These are phyloP conservation scores for Solanum rostratum DNA, from an alignment of 257 asterid genomes.

Conservation along the genomic window DNA sequence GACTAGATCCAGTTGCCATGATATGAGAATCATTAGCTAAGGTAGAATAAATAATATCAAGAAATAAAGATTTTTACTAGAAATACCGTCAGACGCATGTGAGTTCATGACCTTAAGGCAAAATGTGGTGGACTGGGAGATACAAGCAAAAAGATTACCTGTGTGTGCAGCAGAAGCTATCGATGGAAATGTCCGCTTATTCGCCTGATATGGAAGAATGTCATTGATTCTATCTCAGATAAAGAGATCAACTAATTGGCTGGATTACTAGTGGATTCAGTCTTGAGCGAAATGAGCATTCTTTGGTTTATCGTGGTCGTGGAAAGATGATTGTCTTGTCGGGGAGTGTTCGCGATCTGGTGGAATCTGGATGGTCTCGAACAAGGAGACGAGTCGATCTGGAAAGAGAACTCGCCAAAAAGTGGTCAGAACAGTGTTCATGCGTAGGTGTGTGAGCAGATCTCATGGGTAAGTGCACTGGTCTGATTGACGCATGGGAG, in stretches of 20 bases:
- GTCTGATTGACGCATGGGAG: neutral
- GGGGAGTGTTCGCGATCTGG: neutral
- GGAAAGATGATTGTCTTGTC: neutral
- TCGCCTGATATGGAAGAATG: neutral
- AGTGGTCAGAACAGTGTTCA: neutral
- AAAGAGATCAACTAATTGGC: neutral
- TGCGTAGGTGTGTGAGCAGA: neutral
- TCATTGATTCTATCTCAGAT: neutral
- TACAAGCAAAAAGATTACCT: neutral
- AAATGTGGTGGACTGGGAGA: neutral
- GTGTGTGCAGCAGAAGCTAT: neutral
- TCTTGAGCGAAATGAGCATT: neutral
- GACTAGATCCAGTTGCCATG: neutral
- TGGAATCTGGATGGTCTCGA: neutral
- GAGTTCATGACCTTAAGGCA: neutral
- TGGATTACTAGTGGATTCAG: neutral
- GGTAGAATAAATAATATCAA: neutral
- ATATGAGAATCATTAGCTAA: neutral
- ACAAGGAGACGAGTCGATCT: neutral
- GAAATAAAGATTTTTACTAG: neutral
- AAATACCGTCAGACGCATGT: neutral
- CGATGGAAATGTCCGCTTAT: neutral
- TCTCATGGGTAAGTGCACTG: neutral
- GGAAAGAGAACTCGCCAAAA: neutral
- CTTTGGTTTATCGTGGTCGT: neutral